Evolutionary conservation across 257 asterid genomes (phyloP).

Genomic region (Sherardia arvensis): DNA sequence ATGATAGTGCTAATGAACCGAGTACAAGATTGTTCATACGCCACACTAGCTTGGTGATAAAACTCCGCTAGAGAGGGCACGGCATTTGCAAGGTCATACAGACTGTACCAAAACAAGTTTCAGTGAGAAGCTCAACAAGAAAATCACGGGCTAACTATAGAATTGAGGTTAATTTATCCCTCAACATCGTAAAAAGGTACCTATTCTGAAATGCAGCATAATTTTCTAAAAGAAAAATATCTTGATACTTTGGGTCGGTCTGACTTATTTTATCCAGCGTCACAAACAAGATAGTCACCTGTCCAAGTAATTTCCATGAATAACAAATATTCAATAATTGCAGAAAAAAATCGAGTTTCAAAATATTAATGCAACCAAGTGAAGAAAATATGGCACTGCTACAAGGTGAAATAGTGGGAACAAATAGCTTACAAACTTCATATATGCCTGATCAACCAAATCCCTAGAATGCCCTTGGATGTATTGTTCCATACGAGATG

Average conservation of each 20-base stretch:
- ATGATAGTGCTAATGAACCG: conserved; percentile 79
- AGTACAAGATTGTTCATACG: conserved; percentile 84
- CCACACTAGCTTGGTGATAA: conserved; percentile 96
- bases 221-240: conserved; percentile 81
- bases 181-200: conserved; percentile 23
- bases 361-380: neutral
- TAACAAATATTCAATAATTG: neutral
- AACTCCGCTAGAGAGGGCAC: conserved; percentile 89
- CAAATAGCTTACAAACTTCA: conserved; percentile 58
- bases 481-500: conserved; percentile 99
- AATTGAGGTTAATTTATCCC: neutral
- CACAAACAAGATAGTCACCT: conserved; percentile 95
- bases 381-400: neutral
- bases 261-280: conserved; percentile 90
- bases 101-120: conserved; percentile 40
- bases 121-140: conserved; percentile 19
- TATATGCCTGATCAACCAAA: conserved; percentile 97
- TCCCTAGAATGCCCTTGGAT: conserved; percentile 96
- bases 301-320: conserved; percentile 23
- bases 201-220: conserved; percentile 98
- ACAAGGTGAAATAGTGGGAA: neutral
- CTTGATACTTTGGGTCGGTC: conserved; percentile 69
- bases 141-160: neutral
- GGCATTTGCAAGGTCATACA: conserved; percentile 91
- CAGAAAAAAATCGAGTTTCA: neutral